Evolutionary conservation across 202 grass and related monocot genomes (phyloP), one percentile per base, ranked within the genome.

Genomic region (Panicum hallii): DNA sequence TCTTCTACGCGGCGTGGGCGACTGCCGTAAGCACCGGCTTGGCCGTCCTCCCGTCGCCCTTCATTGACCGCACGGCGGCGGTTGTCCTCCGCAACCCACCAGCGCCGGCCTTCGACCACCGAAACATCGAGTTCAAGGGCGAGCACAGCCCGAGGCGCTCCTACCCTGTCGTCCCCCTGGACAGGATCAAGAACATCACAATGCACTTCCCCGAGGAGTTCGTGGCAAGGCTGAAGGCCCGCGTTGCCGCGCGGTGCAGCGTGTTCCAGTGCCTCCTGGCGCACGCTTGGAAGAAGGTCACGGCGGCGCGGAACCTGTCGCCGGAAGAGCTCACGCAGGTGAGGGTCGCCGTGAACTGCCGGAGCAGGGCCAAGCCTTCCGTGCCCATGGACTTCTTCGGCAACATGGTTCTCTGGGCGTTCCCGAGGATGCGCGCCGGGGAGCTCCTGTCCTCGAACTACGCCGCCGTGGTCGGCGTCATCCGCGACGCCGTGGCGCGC

Each of bases 331-430:
- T 72, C 66, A 87, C 77, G 19, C 15, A 71, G 54, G 52, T 86
- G 5, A 82, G 83, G 66, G 44, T 90, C 4, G 75, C 88, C 13
- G 78, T 90, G 17, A 86, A 90, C 70, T 79, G 82, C 54, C 45
- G 88, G 64, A 16, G 60, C 36, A 53, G 68, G 12, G 49, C 63
- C 5, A 53, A 38, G 1, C 77, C 82, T 4, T 7, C 70, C 1
- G 43, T 69, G 10, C 79, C 89, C 1, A 44, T 63, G 43, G 19
- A 80, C 45, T 90, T 56, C 73, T 87, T 87, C 61, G 84, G 84
- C 0, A 90, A 87, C 67, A 79, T 86, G 83, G 88, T 90, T 5
- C 78, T 86, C 11, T 90, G 82, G 77, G 77, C 88, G 15, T 90
- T 81, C 82, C 83, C 88, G 5, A 46, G 69, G 62, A 63, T 86